Evolutionary conservation across 1,139 yeast genomes (phyloP), one percentile per base, ranked within the genome.

Genomic region (Fermentozyma sake): DNA sequence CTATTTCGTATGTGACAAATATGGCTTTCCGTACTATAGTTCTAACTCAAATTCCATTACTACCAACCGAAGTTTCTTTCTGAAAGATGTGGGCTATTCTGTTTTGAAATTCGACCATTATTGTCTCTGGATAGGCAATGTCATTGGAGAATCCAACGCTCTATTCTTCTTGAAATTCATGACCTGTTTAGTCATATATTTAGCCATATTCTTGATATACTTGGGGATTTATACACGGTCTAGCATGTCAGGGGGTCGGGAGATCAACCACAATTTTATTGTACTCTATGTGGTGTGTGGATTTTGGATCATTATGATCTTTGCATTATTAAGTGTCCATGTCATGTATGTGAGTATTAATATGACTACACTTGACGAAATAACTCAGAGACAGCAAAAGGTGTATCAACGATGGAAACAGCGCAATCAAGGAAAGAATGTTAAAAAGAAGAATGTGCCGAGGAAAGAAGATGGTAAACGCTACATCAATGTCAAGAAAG

Each of bases 21-120:
- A 61, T 31, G 89, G 91, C 0, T 70, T 59, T 33, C 89, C 89
- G 0, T 56, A 55, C 20, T 80, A 77, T 72, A 78, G 85, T 40
- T 52, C 74, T 1, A 46, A 48, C 6, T 75, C 84, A 33, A 55
- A 65, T 22, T 65, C 79, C 5, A 53, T 79, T 12, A 77, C 76
- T 41, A 48, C 69, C 1, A 62, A 70, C 7, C 54, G 89, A 30
- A 43, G 76, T 2, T 79, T 70, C 36, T 86, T 76, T 43, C 76
- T 80, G 36, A 61, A 63, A 12, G 58, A 63, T 24, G 28, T 51
- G 30, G 58, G 58, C 0, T 43, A 48, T 20, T 76, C 81, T 39
- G 68, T 79, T 0, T 68, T 76, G 2, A 59, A 68, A 32, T 73
- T 75, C 46, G 91, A 81, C 46, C 91, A 81, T 46, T 75, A 62